These are phyloP conservation scores for Candida labiduridarum DNA, from an alignment of 1,139 yeast species.

Conservation along the genomic window DNA sequence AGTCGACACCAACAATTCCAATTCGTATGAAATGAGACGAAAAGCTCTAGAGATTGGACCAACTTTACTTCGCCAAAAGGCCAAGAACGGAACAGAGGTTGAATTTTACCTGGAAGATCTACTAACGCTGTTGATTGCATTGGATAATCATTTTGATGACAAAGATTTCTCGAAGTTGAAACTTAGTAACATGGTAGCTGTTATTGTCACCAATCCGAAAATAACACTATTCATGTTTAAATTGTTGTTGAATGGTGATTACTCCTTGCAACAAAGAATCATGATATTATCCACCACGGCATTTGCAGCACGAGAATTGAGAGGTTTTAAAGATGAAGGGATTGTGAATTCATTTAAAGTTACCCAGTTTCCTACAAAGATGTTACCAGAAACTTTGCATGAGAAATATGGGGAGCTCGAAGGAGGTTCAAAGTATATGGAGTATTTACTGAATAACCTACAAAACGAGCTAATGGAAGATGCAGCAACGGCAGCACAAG, in stretches of 20 bases:
- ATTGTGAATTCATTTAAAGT: slow-evolving; percentile 37
- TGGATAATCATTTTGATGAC: slow-evolving; percentile 52
- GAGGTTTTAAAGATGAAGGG: slow-evolving; percentile 55
- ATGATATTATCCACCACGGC: slow-evolving; percentile 57
- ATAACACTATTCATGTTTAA: slow-evolving; percentile 40
- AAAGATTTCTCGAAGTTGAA: slow-evolving; percentile 52
- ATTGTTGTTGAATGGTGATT: slow-evolving; percentile 59
- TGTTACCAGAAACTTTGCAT: slow-evolving; percentile 52
- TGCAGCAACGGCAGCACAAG: slow-evolving; percentile 44
- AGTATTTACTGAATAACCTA: slow-evolving; percentile 16
- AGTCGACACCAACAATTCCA: slow-evolving; percentile 42
- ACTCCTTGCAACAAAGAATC: slow-evolving; percentile 64
- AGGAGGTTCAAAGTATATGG: slow-evolving; percentile 9
- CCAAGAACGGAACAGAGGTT: slow-evolving; percentile 56
- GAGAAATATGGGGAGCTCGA: slow-evolving; percentile 27
- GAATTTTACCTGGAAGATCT: slow-evolving; percentile 49
- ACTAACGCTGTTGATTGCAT: slow-evolving; percentile 45
- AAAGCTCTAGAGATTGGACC: slow-evolving; percentile 58
- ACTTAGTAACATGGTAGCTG: slow-evolving; percentile 53
- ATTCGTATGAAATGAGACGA: slow-evolving; percentile 53
- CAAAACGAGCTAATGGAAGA: slow-evolving; percentile 40
- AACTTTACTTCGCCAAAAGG: slow-evolving; percentile 55
- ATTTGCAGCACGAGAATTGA: slow-evolving; percentile 59
- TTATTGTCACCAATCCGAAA: slow-evolving; percentile 51
- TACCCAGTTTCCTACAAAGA: slow-evolving; percentile 40